These are phyloP conservation scores for Fusarium austroafricanum DNA, from an alignment of 2,329 filamentous ascomycete species.

Conservation along the genomic window DNA sequence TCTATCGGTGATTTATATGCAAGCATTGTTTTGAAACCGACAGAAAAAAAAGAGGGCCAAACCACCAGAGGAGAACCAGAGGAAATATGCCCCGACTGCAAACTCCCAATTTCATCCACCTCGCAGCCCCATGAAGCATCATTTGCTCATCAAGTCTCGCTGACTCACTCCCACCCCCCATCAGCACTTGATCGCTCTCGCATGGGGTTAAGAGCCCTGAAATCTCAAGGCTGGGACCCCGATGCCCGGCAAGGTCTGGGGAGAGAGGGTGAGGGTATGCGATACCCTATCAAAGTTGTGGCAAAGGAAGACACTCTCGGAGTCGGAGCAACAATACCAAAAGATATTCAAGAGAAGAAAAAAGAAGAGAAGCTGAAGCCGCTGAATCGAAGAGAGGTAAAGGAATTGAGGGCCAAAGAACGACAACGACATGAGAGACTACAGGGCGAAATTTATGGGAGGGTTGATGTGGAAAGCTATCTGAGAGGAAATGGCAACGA, in stretches of 20 bases:
- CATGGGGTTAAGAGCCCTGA: conserved; percentile 75
- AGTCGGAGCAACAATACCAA: conserved; percentile 67
- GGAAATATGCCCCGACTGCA: conserved; percentile 53
- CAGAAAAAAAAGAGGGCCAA: conserved; percentile 12
- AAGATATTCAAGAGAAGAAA: conserved; percentile 54
- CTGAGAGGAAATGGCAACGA: conserved; percentile 60
- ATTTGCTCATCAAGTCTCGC: conserved; percentile 77
- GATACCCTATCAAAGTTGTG: conserved; percentile 78
- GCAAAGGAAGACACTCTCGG: conserved; percentile 81
- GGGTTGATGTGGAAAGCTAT: conserved; percentile 81
- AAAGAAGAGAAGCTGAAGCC: conserved; percentile 60
- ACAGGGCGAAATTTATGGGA: conserved; percentile 77
- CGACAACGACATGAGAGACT: conserved; percentile 72
- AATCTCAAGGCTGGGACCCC: conserved; percentile 78
- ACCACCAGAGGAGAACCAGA: conserved; percentile 32
- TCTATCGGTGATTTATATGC: conserved; percentile 70
- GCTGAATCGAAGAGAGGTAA: conserved; percentile 77
- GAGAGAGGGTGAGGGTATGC: conserved; percentile 75
- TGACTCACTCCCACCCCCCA: conserved; percentile 77
- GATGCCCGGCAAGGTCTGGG: conserved; percentile 80
- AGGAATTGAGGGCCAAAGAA: conserved; percentile 70
- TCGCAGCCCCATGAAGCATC: conserved; percentile 66
- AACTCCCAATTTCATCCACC: conserved; percentile 49
- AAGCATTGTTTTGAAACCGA: conserved; percentile 67
- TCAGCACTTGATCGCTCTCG: conserved; percentile 76